Evolutionary conservation across 2,329 filamentous ascomycete genomes (phyloP).

Genomic region (Aureobasidium zeae): DNA sequence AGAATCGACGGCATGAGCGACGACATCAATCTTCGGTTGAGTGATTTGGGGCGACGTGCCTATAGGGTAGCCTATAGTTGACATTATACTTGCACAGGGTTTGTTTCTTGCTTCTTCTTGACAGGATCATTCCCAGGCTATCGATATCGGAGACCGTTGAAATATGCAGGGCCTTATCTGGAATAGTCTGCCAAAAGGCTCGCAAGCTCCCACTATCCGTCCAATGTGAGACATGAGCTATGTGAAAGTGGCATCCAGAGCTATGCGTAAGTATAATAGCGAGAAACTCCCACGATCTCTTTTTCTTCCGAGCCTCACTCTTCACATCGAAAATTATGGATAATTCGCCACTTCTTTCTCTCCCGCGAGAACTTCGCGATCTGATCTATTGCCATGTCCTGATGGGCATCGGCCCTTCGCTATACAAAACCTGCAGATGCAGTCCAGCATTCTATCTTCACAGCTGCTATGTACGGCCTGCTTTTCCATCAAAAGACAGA

Average conservation of each 20-base stretch:
- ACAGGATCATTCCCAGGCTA: neutral
- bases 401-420: neutral
- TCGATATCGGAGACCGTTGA: slow-evolving; percentile 14
- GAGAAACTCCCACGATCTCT: no score
- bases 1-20: no score
- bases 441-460: slow-evolving; percentile 3
- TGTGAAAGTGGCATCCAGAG: no score
- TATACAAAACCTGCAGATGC: neutral
- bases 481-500: neutral
- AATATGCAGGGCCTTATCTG: neutral
- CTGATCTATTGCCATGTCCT: slow-evolving; percentile 5
- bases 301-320: no score
- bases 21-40: no score
- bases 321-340: neutral
- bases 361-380: neutral
- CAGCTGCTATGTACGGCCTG: neutral
- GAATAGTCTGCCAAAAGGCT: slow-evolving; percentile 7
- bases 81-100: no score
- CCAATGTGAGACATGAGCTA: slow-evolving; percentile 9
- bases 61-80: no score
- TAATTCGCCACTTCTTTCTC: neutral
- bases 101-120: no score
- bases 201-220: slow-evolving; percentile 7
- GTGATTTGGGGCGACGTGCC: no score
- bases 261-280: no score